Base-by-base conservation (phyloP, 106 monocot species). In the Ottelia alismoides region DNA sequence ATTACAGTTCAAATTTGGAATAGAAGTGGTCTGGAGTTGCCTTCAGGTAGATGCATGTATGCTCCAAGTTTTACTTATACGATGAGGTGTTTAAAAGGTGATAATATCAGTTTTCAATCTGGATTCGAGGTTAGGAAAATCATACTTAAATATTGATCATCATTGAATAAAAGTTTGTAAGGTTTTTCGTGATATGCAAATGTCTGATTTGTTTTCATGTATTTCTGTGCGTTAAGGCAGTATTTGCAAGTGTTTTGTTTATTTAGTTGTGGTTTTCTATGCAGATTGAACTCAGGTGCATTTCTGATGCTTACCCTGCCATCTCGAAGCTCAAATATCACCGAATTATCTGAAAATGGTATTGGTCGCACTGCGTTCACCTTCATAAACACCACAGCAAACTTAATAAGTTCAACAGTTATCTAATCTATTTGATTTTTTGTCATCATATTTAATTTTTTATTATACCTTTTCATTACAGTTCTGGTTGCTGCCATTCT, bases 321-420 rank as follows among this genome's bases (percentile, higher is more conserved):
- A 60, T 92, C 92, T 52, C 74, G 71, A 31, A 87, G 63, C 56
- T 83, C 71, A 31, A 92, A 92, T 31, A 92, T 74, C 21, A 92
- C 53, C 5, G 92, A 79, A 50, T 77, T 56, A 20, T 92, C 74
- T 0, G 92, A 92, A 49, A 92, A 83, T 24, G 76, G 67, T 48
- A 83, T 77, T 2, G 92, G 92, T 27, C 92, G 52, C 20, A 70
- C 60, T 2, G 79, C 48, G 7, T 78, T 67, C n/a, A 92, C 82
- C 92, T 92, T 81, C 63, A 67, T 55, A 53, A 3, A 55, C 30
- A 30, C 55, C 40, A 24, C n/a, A 63, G 16, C 10, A 35, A 11
- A 50, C 0, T 18, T 40, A 28, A 30, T 7, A 22, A 21, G 31
- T 12, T 2, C 55, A 9, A 31, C n/a, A 31, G 31, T 20, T 2